phyloP scores from a whole-genome alignment of 257 asterid species.

The Misopates orontium region DNA sequence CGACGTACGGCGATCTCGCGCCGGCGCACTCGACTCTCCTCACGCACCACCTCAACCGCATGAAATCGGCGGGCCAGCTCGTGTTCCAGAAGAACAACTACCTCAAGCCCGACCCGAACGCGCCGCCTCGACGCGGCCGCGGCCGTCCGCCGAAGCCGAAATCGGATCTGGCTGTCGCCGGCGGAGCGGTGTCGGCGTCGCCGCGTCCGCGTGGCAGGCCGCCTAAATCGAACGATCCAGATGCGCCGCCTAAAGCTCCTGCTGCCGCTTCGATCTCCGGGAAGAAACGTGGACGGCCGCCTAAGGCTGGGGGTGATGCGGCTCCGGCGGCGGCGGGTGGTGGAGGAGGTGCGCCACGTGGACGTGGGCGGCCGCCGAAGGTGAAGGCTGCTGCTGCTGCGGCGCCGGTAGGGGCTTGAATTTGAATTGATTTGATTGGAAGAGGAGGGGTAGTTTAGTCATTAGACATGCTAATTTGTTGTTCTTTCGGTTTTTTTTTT shows the following conservation, averaged over 20 bases:
- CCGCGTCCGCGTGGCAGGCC: slow-evolving; percentile 86
- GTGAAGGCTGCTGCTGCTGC: slow-evolving; percentile 59
- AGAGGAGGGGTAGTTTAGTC: slow-evolving; percentile 3
- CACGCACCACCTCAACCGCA: slow-evolving; percentile 65
- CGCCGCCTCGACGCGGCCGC: slow-evolving; percentile 88
- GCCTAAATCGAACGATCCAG: slow-evolving; percentile 51
- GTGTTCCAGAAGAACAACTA: slow-evolving; percentile 60
- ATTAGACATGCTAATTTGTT: slow-evolving; percentile 31
- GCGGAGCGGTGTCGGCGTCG: slow-evolving; percentile 30
- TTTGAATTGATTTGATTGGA: too few relatives aligned
- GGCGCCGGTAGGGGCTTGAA: slow-evolving; percentile 71
- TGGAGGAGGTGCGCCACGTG: slow-evolving; percentile 40
- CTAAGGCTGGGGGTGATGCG: slow-evolving; percentile 38
- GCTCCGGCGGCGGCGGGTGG: slow-evolving; percentile 20
- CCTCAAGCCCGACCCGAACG: slow-evolving; percentile 57
- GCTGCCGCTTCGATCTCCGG: slow-evolving; percentile 35
- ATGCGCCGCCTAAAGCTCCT: slow-evolving; percentile 42
- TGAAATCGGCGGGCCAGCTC: slow-evolving; percentile 70
- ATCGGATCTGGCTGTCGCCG: slow-evolving; percentile 35
- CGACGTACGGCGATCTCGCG: slow-evolving; percentile 55
- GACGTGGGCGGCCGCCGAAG: slow-evolving; percentile 90
- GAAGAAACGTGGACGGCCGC: slow-evolving; percentile 76
- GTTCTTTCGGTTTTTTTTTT: slow-evolving; percentile 9
- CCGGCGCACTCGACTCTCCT: slow-evolving; percentile 61
- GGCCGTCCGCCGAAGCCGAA: slow-evolving; percentile 93